Evolutionary conservation across 2,329 filamentous ascomycete species (phyloP).

Genomic region (Fusarium annulatum): DNA sequence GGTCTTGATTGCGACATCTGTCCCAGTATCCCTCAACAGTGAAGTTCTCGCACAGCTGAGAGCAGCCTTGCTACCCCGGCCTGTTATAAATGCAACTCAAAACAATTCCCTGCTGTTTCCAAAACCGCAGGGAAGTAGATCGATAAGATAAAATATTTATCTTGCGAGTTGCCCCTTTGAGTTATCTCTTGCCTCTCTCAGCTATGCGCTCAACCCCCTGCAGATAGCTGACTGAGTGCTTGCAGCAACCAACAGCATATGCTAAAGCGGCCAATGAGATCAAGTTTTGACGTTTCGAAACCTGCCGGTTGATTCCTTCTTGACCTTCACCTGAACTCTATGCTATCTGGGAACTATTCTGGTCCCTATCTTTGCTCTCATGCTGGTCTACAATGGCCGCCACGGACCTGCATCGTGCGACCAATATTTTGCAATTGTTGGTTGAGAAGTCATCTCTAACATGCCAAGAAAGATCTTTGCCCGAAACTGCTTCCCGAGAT

Average conservation of each 20-base stretch:
- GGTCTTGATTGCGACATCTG: background rate
- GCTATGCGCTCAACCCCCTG: conserved; percentile 10
- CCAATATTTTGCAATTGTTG: background rate
- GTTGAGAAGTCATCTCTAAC: background rate
- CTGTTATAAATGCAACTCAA: background rate
- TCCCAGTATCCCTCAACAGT: background rate
- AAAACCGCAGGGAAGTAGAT: background rate
- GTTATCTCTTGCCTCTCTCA: background rate
- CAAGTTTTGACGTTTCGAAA: conserved; percentile 5
- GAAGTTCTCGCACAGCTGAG: background rate
- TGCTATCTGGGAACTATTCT: background rate
- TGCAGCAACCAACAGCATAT: conserved; percentile 35
- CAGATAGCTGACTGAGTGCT: conserved; percentile 32
- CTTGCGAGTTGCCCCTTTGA: background rate
- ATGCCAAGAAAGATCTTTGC: background rate
- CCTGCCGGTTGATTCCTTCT: conserved; percentile 2
- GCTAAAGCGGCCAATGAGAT: conserved; percentile 53
- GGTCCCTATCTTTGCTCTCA: background rate
- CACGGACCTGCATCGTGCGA: background rate
- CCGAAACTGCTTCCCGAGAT: background rate
- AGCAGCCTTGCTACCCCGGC: background rate
- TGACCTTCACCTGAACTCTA: background rate
- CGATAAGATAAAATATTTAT: background rate
- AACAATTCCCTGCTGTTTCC: background rate
- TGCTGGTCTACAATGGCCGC: background rate